Evolutionary conservation across 169 alveolate species (phyloP).

Genomic region (Plasmodium ovale): DNA sequence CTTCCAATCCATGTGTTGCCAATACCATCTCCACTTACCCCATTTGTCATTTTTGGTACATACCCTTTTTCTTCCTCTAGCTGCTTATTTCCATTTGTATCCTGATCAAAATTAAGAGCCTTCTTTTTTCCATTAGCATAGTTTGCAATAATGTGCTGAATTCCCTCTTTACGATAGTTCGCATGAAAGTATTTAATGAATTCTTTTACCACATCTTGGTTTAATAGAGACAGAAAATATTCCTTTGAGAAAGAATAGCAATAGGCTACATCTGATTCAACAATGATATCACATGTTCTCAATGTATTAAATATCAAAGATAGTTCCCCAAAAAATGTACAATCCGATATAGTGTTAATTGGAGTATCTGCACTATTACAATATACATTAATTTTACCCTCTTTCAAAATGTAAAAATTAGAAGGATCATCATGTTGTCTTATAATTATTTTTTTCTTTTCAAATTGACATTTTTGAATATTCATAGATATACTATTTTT

Average conservation of each 20-base stretch:
- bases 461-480: constrained; percentile 33
- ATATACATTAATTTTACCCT: constrained; percentile 35
- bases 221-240: constrained; percentile 38
- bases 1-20: not conserved
- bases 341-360: constrained; percentile 17
- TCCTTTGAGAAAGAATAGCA: constrained; percentile 54
- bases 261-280: constrained; percentile 62
- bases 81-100: not conserved
- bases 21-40: not conserved
- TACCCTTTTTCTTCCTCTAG: not conserved
- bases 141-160: constrained; percentile 25
- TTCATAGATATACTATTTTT: constrained; percentile 50
- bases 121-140: no score
- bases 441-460: constrained; percentile 59
- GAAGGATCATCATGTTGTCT: constrained; percentile 74
- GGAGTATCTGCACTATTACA: constrained; percentile 30
- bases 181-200: constrained; percentile 23
- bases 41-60: not conserved
- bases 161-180: constrained; percentile 3
- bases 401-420: constrained; percentile 55
- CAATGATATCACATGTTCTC: constrained; percentile 49
- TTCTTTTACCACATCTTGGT: constrained; percentile 42
- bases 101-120: no score
- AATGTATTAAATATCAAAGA: constrained; percentile 58
- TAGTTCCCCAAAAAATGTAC: constrained; percentile 69